A percentile compares a stretch with the other conserved stretches of the same genome.
Conservation (phyloP, 441 rosid species). For the Flueggea neowawraea region DNA sequence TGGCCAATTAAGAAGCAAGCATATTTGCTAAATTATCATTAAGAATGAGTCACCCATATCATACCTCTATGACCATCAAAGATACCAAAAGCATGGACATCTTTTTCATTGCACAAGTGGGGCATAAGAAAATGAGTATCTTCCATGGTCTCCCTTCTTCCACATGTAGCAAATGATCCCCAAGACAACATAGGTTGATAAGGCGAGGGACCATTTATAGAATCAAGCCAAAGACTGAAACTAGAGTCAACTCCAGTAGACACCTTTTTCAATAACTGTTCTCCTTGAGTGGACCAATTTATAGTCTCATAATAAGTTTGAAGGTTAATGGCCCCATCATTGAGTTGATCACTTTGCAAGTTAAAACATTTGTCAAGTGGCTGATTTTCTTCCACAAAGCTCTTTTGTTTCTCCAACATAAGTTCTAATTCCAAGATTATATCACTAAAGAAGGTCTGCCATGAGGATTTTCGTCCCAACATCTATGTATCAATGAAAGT, state of each 20-base stretch:
- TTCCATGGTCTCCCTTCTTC: slow-evolving; percentile 95
- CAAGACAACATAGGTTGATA: slow-evolving; percentile 70
- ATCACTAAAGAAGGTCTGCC: slow-evolving; percentile 65
- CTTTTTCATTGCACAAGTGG: slow-evolving; percentile 50
- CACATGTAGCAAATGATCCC: slow-evolving; percentile 91
- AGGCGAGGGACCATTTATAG: slow-evolving; percentile 29
- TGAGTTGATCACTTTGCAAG: slow-evolving; percentile 20
- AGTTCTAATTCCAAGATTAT: slow-evolving; percentile 54
- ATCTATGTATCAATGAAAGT: slow-evolving; percentile 63
- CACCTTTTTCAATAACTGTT: slow-evolving; percentile 34
- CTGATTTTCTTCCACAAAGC: slow-evolving; percentile 28
- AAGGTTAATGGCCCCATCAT: slow-evolving; percentile 18
- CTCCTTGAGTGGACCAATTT: slow-evolving; percentile 74
- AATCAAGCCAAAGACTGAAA: slow-evolving; percentile 42
- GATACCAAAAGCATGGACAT: slow-evolving; percentile 71
- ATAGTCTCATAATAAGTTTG: slow-evolving; percentile 40
- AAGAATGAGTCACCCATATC: not conserved
- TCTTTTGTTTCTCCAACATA: slow-evolving; percentile 41
- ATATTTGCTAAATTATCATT: not conserved
- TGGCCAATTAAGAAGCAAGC: not conserved
- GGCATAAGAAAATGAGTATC: slow-evolving; percentile 89
- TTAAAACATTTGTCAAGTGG: slow-evolving; percentile 19
- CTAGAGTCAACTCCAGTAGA: slow-evolving; percentile 32
- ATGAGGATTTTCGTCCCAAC: slow-evolving; percentile 81
- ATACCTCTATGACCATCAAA: slow-evolving; percentile 99